Conservation (phyloP, 1,284 basidiomycete genomes). For the Rhodotorula sp. region DNA sequence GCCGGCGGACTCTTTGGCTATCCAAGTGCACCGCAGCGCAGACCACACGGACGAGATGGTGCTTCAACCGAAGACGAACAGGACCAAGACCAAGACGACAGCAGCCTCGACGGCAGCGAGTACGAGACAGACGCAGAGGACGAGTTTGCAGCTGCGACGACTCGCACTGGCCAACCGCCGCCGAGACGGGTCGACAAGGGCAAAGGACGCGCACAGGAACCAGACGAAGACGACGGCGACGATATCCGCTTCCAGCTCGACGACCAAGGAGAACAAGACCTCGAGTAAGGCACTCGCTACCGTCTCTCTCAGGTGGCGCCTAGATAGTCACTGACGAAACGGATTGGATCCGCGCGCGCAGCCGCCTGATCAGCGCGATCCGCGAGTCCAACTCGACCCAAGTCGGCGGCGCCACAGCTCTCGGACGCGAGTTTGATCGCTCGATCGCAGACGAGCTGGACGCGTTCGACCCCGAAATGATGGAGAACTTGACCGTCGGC, state of each 20-base stretch:
- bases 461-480: conserved; percentile 55
- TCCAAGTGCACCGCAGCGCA: neutral
- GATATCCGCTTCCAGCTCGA: conserved; percentile 1
- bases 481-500: conserved; percentile 18
- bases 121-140: conserved; percentile 39
- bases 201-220: conserved; percentile 15
- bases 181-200: conserved; percentile 5
- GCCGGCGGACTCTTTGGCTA: neutral
- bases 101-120: conserved; percentile 2
- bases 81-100: conserved; percentile 1
- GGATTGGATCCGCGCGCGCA: conserved; percentile 39
- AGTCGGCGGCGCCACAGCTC: conserved; percentile 54
- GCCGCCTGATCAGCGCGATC: conserved; percentile 64
- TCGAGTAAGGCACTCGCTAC: conserved; percentile 14
- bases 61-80: neutral
- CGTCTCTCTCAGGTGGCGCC: too few species aligned
- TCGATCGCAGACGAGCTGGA: conserved; percentile 58
- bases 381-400: conserved; percentile 54
- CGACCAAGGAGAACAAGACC: conserved; percentile 21
- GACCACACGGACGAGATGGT: neutral
- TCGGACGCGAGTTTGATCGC: conserved; percentile 64
- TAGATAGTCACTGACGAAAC: neutral
- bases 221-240: conserved; percentile 1
- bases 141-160: conserved; percentile 16
- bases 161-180: neutral